phyloP scores from a whole-genome alignment of 306 rosid species.

The Benincasa hispida region DNA sequence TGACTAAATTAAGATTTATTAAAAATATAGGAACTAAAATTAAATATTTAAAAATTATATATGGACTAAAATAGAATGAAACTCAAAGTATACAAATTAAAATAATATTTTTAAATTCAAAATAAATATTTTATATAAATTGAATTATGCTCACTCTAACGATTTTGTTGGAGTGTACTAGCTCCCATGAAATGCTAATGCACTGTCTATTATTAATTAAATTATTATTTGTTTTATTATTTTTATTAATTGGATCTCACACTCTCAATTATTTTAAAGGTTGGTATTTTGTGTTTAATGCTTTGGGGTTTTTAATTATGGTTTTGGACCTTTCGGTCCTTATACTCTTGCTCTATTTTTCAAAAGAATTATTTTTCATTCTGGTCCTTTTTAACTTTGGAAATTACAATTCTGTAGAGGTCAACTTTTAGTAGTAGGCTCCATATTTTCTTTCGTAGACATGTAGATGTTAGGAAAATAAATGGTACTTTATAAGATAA shows the following conservation, averaged over 20 bases:
- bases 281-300: not conserved
- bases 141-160: too few species aligned
- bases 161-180: not conserved
- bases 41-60: too few species aligned
- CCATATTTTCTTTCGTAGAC: not conserved
- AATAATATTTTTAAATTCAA: too few species aligned
- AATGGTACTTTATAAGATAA: not conserved
- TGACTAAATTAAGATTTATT: too few species aligned
- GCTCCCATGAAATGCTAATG: not conserved
- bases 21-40: too few species aligned
- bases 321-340: not conserved
- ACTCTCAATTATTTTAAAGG: not conserved
- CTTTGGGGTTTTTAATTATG: not conserved
- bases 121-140: too few species aligned
- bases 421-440: not conserved
- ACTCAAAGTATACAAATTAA: too few species aligned
- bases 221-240: not conserved
- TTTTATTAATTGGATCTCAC: not conserved
- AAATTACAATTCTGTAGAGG: not conserved
- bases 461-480: not conserved
- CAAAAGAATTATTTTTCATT: not conserved
- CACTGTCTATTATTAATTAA: not conserved
- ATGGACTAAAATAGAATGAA: too few species aligned
- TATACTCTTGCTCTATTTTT: not conserved
- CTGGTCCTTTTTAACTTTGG: too few species aligned